Evolutionary conservation across 1,284 basidiomycete genomes (phyloP), one percentile per base, ranked within the genome.

Genomic region (Amylostereum chailletii): DNA sequence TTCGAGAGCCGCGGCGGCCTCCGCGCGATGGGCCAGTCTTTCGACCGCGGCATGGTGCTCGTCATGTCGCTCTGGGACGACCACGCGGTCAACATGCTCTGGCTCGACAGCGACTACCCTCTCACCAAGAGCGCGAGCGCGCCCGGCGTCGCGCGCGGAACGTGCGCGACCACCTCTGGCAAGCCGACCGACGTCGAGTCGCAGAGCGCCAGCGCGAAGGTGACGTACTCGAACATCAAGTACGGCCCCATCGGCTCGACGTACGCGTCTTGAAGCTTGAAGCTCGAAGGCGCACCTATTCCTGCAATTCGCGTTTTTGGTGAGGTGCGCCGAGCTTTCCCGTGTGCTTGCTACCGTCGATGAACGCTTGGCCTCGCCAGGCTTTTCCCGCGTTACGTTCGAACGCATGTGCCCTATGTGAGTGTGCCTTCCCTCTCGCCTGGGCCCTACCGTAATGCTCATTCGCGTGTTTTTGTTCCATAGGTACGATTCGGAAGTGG

Each of bases 21-120:
- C 5, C 31, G 42, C 26, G 6, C 27, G 5, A 41, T 48, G 39
- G 42, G 42, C n/a, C 27, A 34, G 32, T 8, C 48, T 10, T 45
- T 45, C 32, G 34, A 36, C 62, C 65, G 37, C 8, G 48, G 48
- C 52, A 47, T 37, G 47, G 32, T 51, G 5, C 47, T 48, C 30
- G 50, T 50, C 34, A 47, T 49, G 31, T 29, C 52, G 34, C 47
- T 49, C 34, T 47, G 46, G 39, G 39, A 40, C 39, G 39, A 40
- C 39, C 29, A 40, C 42, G 6, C 8, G n/a, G n/a, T 40, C 11
- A n/a, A 40, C 39, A 68, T 70, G 66, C 63, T 67, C 54, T 71
- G 69, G 68, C 66, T 71, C 57, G 68, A 70, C 60, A 58, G 57
- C 54, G 56, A 60, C 60, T 69, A 68, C 58, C 69, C 69, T 50